Conservation (phyloP, 768 basidiomycete genomes). For the Lentinula guzmanii region DNA sequence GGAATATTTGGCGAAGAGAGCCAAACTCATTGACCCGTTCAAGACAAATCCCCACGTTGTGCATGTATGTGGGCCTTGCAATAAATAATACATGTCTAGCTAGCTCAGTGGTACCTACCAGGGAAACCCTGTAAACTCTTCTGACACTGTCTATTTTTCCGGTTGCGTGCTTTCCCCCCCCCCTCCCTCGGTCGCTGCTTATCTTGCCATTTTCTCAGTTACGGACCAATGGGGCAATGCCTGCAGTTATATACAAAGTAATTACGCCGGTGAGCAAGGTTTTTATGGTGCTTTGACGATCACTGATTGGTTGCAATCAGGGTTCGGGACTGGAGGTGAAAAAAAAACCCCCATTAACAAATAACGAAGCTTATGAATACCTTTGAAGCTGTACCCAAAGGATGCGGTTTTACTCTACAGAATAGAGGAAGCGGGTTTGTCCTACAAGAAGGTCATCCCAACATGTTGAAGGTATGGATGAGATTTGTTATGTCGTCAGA, state of each 20-base stretch:
- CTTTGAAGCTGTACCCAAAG: slow-evolving; percentile 77
- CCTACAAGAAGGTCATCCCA: slow-evolving; percentile 77
- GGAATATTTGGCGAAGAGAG: slow-evolving; percentile 81
- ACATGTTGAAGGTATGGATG: slow-evolving; percentile 59
- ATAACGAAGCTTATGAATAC: background rate
- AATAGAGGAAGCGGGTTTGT: slow-evolving; percentile 88
- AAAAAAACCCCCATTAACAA: slow-evolving; percentile 10
- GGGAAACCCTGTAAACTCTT: slow-evolving; percentile 80
- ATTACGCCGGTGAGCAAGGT: slow-evolving; percentile 57
- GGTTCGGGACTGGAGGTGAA: slow-evolving; percentile 85
- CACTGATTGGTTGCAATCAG: slow-evolving; percentile 24
- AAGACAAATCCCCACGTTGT: slow-evolving; percentile 61
- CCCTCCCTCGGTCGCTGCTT: background rate
- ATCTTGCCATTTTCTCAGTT: slow-evolving; percentile 32
- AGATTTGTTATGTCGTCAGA: background rate
- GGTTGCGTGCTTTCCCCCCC: slow-evolving; percentile 33
- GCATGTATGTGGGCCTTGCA: slow-evolving; percentile 40
- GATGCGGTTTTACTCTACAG: slow-evolving; percentile 95
- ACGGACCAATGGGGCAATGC: slow-evolving; percentile 87
- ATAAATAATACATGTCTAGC: background rate
- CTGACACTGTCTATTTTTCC: slow-evolving; percentile 94
- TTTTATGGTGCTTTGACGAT: background rate
- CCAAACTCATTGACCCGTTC: slow-evolving; percentile 67
- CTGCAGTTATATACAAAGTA: slow-evolving; percentile 86
- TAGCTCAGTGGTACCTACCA: slow-evolving; percentile 21